phyloP scores from a whole-genome alignment of 768 basidiomycete species.

The Daedalea quercina region DNA sequence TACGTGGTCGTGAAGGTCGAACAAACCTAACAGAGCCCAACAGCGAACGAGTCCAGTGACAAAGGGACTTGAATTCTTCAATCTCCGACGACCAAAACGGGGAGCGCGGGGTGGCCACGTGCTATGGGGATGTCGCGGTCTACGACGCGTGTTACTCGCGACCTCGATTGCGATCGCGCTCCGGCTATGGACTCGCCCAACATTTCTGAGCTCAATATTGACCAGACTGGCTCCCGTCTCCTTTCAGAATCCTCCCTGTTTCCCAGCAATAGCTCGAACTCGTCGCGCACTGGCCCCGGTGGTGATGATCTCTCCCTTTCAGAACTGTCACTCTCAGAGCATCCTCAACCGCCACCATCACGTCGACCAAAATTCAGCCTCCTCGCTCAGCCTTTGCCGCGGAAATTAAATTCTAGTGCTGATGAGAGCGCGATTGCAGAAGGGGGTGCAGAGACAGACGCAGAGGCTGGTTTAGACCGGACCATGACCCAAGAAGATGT shows the following conservation, averaged over 20 bases:
- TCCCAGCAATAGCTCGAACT: slow-evolving; percentile 15
- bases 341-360: slow-evolving; percentile 7
- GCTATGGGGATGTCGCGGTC: not conserved
- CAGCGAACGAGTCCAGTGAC: not conserved
- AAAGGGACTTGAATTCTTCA: slow-evolving; percentile 3
- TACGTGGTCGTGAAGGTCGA: slow-evolving; percentile 1
- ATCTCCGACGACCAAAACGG: not conserved
- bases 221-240: slow-evolving; percentile 31
- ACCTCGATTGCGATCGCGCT: not conserved
- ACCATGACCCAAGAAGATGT: slow-evolving; percentile 22
- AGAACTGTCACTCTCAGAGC: slow-evolving; percentile 42
- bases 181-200: slow-evolving; percentile 26
- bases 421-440: slow-evolving; percentile 16
- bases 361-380: slow-evolving; percentile 24
- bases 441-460: slow-evolving; percentile 12
- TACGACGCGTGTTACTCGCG: not conserved
- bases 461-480: slow-evolving; percentile 13
- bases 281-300: slow-evolving; percentile 33
- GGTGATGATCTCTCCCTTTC: slow-evolving; percentile 51
- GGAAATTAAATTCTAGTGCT: not conserved
- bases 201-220: slow-evolving; percentile 19
- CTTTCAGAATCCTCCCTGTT: slow-evolving; percentile 41
- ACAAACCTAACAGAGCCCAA: not conserved
- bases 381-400: slow-evolving; percentile 19
- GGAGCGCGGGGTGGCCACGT: not conserved